Evolutionary conservation across 225 moss, liverwort and hornwort species (phyloP).

Genomic region (Sphagnum tenellum): DNA sequence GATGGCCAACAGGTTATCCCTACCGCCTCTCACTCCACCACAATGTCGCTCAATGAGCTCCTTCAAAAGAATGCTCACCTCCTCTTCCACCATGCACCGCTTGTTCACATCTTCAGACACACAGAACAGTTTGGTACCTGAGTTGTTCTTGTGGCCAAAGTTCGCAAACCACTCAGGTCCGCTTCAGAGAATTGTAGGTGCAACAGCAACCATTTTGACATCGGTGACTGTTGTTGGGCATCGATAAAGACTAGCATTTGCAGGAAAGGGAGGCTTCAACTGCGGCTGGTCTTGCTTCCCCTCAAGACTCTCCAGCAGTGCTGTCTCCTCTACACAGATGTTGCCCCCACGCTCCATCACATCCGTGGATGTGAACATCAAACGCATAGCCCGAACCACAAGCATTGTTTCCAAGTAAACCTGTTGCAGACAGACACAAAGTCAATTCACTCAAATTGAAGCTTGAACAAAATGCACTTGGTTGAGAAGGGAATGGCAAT

Average conservation of each 20-base stretch:
- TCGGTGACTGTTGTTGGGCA: constrained; percentile 92
- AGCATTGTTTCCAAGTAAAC: constrained; percentile 76
- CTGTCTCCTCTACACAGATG: constrained; percentile 94
- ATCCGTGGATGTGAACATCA: constrained; percentile 63
- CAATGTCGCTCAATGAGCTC: constrained; percentile 94
- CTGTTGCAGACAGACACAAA: constrained; percentile 6
- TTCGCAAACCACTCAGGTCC: constrained; percentile 96
- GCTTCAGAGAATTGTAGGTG: constrained; percentile 79
- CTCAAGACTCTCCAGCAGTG: constrained; percentile 84
- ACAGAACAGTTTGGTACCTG: constrained; percentile 83
- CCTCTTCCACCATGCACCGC: constrained; percentile 93
- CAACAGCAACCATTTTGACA: constrained; percentile 81
- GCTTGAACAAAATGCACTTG: no score
- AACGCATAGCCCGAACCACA: constrained; percentile 90
- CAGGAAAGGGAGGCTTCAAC: constrained; percentile 93
- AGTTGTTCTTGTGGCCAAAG: constrained; percentile 84
- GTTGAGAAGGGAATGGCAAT: no score
- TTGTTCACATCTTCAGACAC: constrained; percentile 89
- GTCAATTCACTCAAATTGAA: no score
- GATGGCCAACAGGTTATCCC: constrained; percentile 88
- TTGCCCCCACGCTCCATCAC: constrained; percentile 71
- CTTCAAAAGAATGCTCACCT: constrained; percentile 83
- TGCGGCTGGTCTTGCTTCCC: constrained; percentile 96
- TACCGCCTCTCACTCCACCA: constrained; percentile 86
- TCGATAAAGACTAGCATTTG: constrained; percentile 85